Percentiles rank a stretch among this genome's conserved stretches.
Evolutionary conservation across 148 eudicot genomes (phyloP).

Genomic region (Camellia granthamiana): DNA sequence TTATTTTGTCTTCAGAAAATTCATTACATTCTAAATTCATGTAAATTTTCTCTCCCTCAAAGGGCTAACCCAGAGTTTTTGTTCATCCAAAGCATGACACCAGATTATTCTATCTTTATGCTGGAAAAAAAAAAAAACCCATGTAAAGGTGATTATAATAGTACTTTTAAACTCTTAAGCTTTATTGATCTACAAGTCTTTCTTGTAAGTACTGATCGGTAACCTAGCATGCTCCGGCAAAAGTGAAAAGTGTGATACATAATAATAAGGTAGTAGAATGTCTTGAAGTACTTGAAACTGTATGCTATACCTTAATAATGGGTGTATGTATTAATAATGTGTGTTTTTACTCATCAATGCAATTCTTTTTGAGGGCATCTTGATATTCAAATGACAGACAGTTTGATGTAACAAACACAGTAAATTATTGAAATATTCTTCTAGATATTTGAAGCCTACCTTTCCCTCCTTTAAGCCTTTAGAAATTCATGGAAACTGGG

Average conservation of each 20-base stretch:
- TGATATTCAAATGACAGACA: neutral
- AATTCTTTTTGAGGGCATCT: constrained; percentile 1
- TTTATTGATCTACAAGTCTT: neutral
- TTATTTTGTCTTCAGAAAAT: neutral
- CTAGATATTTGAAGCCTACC: constrained; percentile 5
- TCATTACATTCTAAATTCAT: neutral
- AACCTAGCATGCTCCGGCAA: constrained; percentile 10
- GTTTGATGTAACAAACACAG: neutral
- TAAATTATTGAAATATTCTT: neutral
- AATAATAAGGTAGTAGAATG: neutral
- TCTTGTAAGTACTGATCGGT: neutral
- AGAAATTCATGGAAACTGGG: neutral
- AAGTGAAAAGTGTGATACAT: neutral
- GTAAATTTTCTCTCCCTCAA: neutral
- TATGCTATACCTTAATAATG: neutral
- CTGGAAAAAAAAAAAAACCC: neutral
- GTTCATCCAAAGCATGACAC: neutral
- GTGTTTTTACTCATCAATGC: neutral
- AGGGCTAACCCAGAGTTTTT: neutral
- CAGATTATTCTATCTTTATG: neutral
- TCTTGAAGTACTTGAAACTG: no score
- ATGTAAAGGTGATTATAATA: neutral
- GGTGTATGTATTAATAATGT: neutral
- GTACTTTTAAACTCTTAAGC: neutral
- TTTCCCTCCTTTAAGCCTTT: constrained; percentile 9